phyloP scores from a whole-genome alignment of 2,329 filamentous ascomycete genomes.

The Aspergillaceae sp. region DNA sequence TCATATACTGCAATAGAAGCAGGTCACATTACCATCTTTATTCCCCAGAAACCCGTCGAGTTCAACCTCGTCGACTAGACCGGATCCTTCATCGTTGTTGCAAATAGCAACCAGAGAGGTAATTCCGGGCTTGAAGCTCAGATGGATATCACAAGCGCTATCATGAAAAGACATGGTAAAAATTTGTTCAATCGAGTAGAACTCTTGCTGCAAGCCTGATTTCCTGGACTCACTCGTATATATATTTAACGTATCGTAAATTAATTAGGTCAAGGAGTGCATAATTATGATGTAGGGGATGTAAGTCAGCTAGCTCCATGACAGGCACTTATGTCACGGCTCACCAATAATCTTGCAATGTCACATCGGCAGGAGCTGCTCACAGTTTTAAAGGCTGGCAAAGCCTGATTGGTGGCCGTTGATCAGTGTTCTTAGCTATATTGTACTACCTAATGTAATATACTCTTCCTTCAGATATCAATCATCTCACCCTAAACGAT shows the following conservation, averaged over 20 bases:
- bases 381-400: too few relatives aligned
- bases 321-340: neutral
- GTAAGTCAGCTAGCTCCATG: neutral
- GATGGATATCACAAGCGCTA: conserved; percentile 10
- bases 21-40: conserved; percentile 6
- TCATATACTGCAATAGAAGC: neutral
- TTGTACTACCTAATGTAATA: too few relatives aligned
- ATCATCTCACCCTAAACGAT: too few relatives aligned
- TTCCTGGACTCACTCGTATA: neutral
- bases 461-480: too few relatives aligned
- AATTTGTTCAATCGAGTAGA: neutral
- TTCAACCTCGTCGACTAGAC: conserved; percentile 7
- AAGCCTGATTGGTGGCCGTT: too few relatives aligned
- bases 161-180: conserved; percentile 10
- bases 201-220: neutral
- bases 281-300: neutral
- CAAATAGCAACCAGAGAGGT: conserved; percentile 10
- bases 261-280: neutral
- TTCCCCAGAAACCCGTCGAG: conserved; percentile 11
- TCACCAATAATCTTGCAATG: neutral
- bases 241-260: neutral
- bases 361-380: neutral
- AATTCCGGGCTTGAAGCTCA: conserved; percentile 1
- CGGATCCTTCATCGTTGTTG: conserved; percentile 13
- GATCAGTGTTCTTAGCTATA: too few relatives aligned